Evolutionary conservation across 805 yeast species (phyloP).

Genomic region (Candida sakaeoensis): DNA sequence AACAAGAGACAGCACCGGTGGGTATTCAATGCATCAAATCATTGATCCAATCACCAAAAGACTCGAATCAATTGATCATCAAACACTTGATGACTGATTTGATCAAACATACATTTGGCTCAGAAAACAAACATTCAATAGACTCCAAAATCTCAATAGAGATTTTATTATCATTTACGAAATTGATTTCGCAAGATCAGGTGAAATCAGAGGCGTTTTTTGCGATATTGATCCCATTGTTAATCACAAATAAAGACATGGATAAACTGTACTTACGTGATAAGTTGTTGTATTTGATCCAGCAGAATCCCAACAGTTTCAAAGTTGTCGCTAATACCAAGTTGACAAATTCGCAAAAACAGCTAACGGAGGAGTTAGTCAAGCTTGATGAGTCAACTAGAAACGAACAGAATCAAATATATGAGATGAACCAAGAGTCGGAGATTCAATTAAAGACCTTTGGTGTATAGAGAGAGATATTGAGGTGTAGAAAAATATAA

Average conservation of each 20-base stretch:
- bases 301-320: slow-evolving; percentile 43
- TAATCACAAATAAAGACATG: slow-evolving; percentile 26
- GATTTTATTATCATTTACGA: slow-evolving; percentile 44
- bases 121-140: slow-evolving; percentile 11
- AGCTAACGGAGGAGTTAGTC: slow-evolving; percentile 41
- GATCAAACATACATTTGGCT: slow-evolving; percentile 24
- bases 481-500: too few species aligned
- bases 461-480: slow-evolving; percentile 17
- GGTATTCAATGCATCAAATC: slow-evolving; percentile 58
- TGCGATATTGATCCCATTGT: slow-evolving; percentile 32
- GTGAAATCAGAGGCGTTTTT: slow-evolving; percentile 26
- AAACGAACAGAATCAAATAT: neutral
- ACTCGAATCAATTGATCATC: slow-evolving; percentile 30
- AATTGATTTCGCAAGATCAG: slow-evolving; percentile 23
- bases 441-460: slow-evolving; percentile 24
- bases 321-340: slow-evolving; percentile 41
- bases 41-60: slow-evolving; percentile 37
- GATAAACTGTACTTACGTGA: slow-evolving; percentile 40
- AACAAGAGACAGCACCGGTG: slow-evolving; percentile 21
- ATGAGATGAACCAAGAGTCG: slow-evolving; percentile 9
- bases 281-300: slow-evolving; percentile 46
- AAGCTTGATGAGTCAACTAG: slow-evolving; percentile 15
- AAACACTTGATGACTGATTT: slow-evolving; percentile 45
- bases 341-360: slow-evolving; percentile 40
- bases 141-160: slow-evolving; percentile 42